phyloP scores from a whole-genome alignment of 2,329 filamentous ascomycete species.

The Endoconidiophora polonica region DNA sequence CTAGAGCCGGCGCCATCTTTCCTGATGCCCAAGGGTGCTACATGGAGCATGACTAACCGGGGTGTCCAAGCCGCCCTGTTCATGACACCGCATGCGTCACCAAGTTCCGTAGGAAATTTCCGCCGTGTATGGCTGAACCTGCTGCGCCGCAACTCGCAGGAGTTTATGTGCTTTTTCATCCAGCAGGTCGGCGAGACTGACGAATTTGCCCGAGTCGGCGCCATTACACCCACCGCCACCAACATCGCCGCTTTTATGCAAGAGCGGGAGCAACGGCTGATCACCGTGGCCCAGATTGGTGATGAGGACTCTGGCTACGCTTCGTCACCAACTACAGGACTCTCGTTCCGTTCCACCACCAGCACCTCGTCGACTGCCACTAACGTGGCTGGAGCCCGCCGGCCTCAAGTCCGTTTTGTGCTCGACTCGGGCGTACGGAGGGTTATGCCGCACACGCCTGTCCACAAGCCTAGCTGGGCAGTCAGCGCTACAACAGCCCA shows the following conservation, averaged over 20 bases:
- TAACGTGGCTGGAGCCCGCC: not conserved
- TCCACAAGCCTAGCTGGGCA: conserved; percentile 9
- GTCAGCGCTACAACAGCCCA: conserved; percentile 1
- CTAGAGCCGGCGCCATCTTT: conserved; percentile 6
- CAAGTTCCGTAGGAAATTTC: conserved; percentile 10
- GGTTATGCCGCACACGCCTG: conserved; percentile 7
- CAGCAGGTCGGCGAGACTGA: conserved; percentile 12
- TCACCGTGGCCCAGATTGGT: conserved; percentile 10
- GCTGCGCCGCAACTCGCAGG: conserved; percentile 6
- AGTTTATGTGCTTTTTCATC: conserved; percentile 13
- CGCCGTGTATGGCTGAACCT: conserved; percentile 13
- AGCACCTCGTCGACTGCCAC: not conserved
- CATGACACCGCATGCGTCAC: conserved; percentile 12
- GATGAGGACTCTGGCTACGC: not conserved
- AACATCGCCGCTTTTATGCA: conserved; percentile 7
- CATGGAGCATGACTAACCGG: conserved; percentile 11
- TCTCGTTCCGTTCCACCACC: not conserved
- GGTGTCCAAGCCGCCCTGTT: conserved; percentile 9
- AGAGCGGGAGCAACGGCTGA: conserved; percentile 10
- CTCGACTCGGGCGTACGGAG: conserved; percentile 7
- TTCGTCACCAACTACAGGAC: not conserved
- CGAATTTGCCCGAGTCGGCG: conserved; percentile 10
- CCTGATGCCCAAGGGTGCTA: conserved; percentile 10
- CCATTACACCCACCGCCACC: conserved; percentile 9
- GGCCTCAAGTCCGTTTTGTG: conserved; percentile 8